phyloP scores from a whole-genome alignment of 768 basidiomycete species.

The Jaapia argillacea region DNA sequence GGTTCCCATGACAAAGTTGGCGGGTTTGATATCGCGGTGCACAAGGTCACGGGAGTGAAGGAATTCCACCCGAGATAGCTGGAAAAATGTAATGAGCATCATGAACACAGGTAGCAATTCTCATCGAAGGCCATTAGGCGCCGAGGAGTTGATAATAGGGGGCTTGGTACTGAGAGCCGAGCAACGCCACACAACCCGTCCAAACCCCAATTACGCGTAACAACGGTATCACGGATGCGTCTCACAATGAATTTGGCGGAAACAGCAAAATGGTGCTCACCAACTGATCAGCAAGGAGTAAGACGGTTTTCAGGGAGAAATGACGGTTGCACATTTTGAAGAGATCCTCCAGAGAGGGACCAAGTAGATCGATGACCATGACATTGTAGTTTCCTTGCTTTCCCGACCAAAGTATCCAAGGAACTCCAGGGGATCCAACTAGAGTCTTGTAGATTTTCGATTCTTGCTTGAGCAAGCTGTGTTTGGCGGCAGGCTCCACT shows the following conservation, averaged over 20 bases:
- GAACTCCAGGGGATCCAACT: constrained; percentile 82
- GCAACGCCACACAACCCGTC: too few relatives aligned
- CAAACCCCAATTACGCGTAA: too few relatives aligned
- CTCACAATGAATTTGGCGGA: neutral
- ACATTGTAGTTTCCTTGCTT: constrained; percentile 93
- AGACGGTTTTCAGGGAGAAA: constrained; percentile 90
- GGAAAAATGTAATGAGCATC: constrained; percentile 4
- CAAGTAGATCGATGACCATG: constrained; percentile 94
- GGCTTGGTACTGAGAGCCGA: too few relatives aligned
- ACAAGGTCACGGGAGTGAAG: constrained; percentile 93
- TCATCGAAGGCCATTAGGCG: too few relatives aligned
- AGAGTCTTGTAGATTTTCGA: constrained; percentile 88
- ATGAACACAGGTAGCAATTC: too few relatives aligned
- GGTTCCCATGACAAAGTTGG: constrained; percentile 96
- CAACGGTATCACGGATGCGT: neutral
- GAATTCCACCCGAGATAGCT: constrained; percentile 95
- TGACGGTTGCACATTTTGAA: constrained; percentile 87
- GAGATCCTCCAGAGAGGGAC: constrained; percentile 79
- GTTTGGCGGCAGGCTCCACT: constrained; percentile 53
- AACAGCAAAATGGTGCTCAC: constrained; percentile 33
- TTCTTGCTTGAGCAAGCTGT: constrained; percentile 77
- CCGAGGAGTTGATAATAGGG: too few relatives aligned
- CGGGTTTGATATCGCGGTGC: constrained; percentile 97
- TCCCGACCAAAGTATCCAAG: constrained; percentile 89
- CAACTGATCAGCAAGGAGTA: constrained; percentile 90